Percentiles rank a stretch among this genome's conserved stretches.
phyloP scores from a whole-genome alignment of 2,329 filamentous ascomycete species.

The Davidsoniella neocaledoniae region DNA sequence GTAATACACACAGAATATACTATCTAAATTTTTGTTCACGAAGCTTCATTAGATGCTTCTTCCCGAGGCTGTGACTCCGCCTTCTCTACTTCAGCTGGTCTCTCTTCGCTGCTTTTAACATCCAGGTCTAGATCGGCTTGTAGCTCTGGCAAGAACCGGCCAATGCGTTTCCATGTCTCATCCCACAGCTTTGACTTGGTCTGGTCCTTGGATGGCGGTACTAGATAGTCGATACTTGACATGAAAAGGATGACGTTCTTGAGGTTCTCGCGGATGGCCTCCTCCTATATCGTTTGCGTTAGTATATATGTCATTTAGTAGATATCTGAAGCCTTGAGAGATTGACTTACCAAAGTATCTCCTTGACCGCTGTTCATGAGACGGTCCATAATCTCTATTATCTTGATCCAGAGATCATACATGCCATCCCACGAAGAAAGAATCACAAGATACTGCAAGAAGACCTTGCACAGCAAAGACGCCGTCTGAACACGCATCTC shows the following conservation, averaged over 20 bases:
- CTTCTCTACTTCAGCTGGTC: not conserved
- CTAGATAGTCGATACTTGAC: constrained; percentile 72
- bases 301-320: not conserved
- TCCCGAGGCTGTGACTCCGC: not conserved
- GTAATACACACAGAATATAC: too few species aligned
- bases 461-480: constrained; percentile 85
- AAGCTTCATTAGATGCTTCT: not conserved
- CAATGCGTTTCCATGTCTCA: constrained; percentile 49
- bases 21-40: not conserved
- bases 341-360: constrained; percentile 56
- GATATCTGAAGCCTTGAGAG: not conserved
- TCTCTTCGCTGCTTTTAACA: constrained; percentile 17
- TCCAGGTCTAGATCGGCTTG: constrained; percentile 39
- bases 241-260: constrained; percentile 96
- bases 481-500: constrained; percentile 87
- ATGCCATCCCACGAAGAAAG: constrained; percentile 77
- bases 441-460: constrained; percentile 78
- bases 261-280: constrained; percentile 84
- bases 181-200: constrained; percentile 40
- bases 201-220: constrained; percentile 44
- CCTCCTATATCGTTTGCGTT: constrained; percentile 41
- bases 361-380: constrained; percentile 92
- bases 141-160: constrained; percentile 46
- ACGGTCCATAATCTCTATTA: constrained; percentile 86
- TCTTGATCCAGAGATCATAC: constrained; percentile 79